phyloP scores from a whole-genome alignment of 2,329 filamentous ascomycete genomes.

The Cercospora citrullina region DNA sequence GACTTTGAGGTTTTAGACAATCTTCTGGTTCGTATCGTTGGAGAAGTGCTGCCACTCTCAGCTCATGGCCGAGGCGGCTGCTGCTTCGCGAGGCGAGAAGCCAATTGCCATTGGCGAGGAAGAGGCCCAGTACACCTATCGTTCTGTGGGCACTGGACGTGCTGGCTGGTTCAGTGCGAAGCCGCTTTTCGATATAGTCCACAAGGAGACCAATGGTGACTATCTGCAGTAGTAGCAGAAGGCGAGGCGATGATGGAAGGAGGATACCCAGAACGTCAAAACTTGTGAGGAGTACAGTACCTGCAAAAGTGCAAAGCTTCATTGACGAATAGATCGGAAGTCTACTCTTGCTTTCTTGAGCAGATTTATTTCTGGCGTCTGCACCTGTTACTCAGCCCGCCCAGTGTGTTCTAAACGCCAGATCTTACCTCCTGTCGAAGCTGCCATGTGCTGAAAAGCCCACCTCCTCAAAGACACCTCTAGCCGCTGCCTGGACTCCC shows the following conservation, averaged over 20 bases:
- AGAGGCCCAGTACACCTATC: slow-evolving; percentile 67
- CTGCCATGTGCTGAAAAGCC: background rate
- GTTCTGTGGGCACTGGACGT: slow-evolving; percentile 60
- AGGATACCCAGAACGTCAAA: background rate
- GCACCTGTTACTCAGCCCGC: background rate
- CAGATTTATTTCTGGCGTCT: background rate
- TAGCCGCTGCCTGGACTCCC: background rate
- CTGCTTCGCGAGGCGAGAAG: slow-evolving; percentile 60
- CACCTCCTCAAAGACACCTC: background rate
- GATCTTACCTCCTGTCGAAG: background rate
- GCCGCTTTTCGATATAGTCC: slow-evolving; percentile 69
- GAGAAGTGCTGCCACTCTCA: slow-evolving; percentile 47
- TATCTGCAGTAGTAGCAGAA: slow-evolving; percentile 47
- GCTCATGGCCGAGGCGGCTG: slow-evolving; percentile 59
- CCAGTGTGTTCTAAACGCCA: background rate
- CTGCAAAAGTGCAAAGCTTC: background rate
- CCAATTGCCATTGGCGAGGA: slow-evolving; percentile 68
- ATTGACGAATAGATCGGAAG: background rate
- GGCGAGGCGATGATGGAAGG: background rate
- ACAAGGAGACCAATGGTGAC: slow-evolving; percentile 59
- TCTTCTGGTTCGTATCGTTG: slow-evolving; percentile 45
- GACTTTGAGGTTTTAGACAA: slow-evolving; percentile 9
- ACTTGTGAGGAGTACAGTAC: background rate
- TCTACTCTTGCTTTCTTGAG: background rate
- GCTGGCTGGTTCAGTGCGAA: slow-evolving; percentile 72